These are phyloP conservation scores for Hymenoscyphus albidus DNA, from an alignment of 2,329 filamentous ascomycete species.

Conservation along the genomic window DNA sequence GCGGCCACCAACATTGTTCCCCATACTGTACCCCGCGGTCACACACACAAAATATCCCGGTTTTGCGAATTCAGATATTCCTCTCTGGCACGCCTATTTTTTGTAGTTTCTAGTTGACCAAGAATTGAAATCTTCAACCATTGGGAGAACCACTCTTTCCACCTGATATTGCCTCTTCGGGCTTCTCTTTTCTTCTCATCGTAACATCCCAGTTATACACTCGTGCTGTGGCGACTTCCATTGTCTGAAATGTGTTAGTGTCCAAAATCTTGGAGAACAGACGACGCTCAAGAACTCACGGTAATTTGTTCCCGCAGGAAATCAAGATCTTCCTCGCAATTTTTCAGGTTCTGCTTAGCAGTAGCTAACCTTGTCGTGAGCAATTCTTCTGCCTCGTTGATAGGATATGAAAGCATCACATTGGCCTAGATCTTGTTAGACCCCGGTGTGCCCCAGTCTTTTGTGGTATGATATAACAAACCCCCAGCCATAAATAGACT, in stretches of 20 bases:
- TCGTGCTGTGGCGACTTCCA: conserved; percentile 92
- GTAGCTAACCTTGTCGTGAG: conserved; percentile 72
- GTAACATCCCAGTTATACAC: conserved; percentile 99
- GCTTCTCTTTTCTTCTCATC: conserved; percentile 87
- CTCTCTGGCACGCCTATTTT: neutral
- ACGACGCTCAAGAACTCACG: conserved; percentile 47
- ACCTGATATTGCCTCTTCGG: conserved; percentile 45
- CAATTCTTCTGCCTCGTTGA: conserved; percentile 79
- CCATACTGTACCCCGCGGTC: neutral
- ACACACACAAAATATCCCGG: neutral
- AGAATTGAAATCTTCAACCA: conserved; percentile 24
- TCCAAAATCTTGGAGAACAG: neutral
- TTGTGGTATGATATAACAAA: conserved; percentile 40
- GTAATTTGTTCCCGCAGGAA: conserved; percentile 96
- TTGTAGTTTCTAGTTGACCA: conserved; percentile 7
- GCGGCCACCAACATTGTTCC: neutral
- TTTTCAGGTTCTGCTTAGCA: conserved; percentile 74
- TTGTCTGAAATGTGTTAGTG: conserved; percentile 35
- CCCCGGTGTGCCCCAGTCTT: neutral
- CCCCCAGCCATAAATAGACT: conserved; percentile 95
- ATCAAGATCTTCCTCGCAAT: conserved; percentile 94
- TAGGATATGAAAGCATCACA: conserved; percentile 93
- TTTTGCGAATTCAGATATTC: neutral
- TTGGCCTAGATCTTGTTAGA: conserved; percentile 61
- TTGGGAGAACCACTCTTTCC: conserved; percentile 34